Conservation (phyloP, 768 basidiomycete genomes). For the Fomitopsis serialis region DNA sequence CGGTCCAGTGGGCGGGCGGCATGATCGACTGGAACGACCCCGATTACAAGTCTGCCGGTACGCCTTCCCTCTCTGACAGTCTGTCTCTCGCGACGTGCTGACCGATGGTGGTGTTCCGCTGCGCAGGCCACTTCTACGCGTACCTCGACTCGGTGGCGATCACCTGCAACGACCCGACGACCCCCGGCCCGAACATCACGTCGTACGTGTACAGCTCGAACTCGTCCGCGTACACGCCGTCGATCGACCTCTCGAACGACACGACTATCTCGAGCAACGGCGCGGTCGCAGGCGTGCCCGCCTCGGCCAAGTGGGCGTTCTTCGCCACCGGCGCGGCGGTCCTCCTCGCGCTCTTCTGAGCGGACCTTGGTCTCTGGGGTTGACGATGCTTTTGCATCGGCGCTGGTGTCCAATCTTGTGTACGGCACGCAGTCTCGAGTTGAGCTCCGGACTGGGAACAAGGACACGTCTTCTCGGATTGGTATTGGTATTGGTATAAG, state of each 20-base stretch:
- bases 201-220: constrained; percentile 65
- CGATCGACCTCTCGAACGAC: constrained; percentile 52
- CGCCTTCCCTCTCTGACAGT: constrained; percentile 6
- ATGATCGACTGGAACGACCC: constrained; percentile 80
- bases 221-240: constrained; percentile 44
- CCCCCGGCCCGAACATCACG: constrained; percentile 41
- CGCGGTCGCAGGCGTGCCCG: background rate
- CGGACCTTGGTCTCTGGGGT: background rate
- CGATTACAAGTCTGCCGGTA: constrained; percentile 66
- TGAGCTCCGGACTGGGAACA: background rate
- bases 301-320: constrained; percentile 1
- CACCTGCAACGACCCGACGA: constrained; percentile 50
- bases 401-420: background rate
- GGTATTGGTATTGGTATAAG: too few relatives aligned
- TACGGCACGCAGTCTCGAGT: background rate
- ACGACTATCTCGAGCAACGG: constrained; percentile 38
- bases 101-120: background rate
- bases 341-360: background rate
- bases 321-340: constrained; percentile 2
- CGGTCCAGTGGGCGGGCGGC: constrained; percentile 75
- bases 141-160: constrained; percentile 57
- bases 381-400: background rate
- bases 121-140: constrained; percentile 68
- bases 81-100: too few relatives aligned
- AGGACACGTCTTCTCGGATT: too few relatives aligned